Evolutionary conservation across 345 rosid genomes (phyloP).

Genomic region (Aurinia saxatilis): DNA sequence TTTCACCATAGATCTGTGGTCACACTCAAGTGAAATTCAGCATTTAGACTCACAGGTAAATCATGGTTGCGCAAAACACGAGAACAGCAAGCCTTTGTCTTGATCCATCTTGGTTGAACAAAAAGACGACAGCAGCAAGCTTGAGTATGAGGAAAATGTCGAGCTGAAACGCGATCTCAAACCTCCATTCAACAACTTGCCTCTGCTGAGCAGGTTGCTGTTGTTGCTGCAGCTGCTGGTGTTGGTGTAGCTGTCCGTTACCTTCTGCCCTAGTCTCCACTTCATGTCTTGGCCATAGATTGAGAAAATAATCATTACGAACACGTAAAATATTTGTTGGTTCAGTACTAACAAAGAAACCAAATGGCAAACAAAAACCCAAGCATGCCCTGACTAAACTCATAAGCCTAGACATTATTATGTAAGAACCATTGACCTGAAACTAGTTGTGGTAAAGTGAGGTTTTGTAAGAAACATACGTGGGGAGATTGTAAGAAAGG

Average conservation of each 20-base stretch:
- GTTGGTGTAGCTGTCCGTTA: conserved; percentile 45
- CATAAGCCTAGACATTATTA: no score
- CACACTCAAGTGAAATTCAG: no score
- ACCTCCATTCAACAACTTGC: conserved; percentile 77
- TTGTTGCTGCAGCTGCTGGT: conserved; percentile 50
- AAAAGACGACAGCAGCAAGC: conserved; percentile 86
- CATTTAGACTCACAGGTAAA: conserved; percentile 91
- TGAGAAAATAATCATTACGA: not conserved
- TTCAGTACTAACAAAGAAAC: no score
- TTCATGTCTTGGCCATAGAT: conserved; percentile 14
- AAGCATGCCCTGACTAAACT: no score
- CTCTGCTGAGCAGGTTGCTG: conserved; percentile 64
- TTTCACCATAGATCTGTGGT: no score
- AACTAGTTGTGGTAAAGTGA: no score
- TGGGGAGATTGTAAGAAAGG: conserved; percentile 66
- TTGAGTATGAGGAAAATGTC: conserved; percentile 84
- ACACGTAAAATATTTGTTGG: no score
- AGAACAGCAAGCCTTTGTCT: conserved; percentile 83
- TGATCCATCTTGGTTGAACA: conserved; percentile 98
- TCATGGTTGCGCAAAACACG: conserved; percentile 70
- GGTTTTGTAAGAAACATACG: no score
- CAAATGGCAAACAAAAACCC: no score
- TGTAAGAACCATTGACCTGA: no score
- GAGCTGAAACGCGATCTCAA: conserved; percentile 86
- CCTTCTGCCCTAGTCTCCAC: conserved; percentile 37